A percentile compares a stretch with the other conserved stretches of the same genome.
phyloP scores from a whole-genome alignment of 179 eudicot species.

The Beta macrorhiza region DNA sequence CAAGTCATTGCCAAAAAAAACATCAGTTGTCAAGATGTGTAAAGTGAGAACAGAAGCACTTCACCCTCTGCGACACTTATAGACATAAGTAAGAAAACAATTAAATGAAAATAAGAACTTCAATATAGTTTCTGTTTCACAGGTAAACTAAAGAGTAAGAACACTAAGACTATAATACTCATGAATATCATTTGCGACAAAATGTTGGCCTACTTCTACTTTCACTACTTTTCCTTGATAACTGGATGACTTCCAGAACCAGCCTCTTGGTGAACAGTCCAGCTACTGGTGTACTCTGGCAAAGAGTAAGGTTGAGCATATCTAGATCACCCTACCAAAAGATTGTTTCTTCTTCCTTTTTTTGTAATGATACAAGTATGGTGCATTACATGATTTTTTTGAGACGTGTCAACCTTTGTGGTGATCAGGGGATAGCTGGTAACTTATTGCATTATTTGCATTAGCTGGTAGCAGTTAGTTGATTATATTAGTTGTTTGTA shows the following conservation, averaged over 20 bases:
- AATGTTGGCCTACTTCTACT: not conserved
- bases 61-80: not conserved
- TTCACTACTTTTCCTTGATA: not conserved
- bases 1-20: not conserved
- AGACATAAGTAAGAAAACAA: not conserved
- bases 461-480: too few relatives aligned
- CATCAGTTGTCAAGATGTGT: too few relatives aligned
- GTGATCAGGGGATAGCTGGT: too few relatives aligned
- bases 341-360: not conserved
- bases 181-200: not conserved
- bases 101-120: not conserved
- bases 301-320: not conserved
- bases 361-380: not conserved
- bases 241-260: not conserved
- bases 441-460: too few relatives aligned
- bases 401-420: too few relatives aligned
- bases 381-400: not conserved
- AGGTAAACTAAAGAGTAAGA: not conserved
- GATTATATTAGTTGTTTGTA: too few relatives aligned
- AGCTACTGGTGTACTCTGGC: not conserved
- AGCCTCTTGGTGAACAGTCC: not conserved
- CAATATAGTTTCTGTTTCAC: not conserved
- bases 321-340: not conserved
- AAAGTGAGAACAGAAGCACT: not conserved
- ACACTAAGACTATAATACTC: not conserved